phyloP scores from a whole-genome alignment of 345 rosid species.

The Camelina sativa region DNA sequence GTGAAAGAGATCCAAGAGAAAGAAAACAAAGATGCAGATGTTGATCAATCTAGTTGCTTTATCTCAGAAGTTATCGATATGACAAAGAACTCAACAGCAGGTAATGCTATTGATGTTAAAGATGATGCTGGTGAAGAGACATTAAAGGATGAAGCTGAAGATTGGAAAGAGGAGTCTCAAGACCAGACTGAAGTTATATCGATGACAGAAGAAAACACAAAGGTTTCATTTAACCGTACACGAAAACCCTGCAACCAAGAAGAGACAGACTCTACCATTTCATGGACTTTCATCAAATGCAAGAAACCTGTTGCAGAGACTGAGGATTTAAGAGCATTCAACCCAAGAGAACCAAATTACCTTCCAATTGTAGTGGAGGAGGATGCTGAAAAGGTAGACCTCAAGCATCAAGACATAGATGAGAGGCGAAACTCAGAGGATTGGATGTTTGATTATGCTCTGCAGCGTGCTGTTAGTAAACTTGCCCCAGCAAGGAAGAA shows the following conservation, averaged over 20 bases:
- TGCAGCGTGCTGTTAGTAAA: conserved; percentile 72
- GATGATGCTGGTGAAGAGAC: conserved; percentile 34
- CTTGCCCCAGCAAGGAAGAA: conserved; percentile 79
- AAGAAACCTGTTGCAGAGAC: conserved; percentile 44
- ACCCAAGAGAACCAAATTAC: conserved; percentile 83
- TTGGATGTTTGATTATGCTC: conserved; percentile 94
- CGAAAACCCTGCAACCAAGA: conserved; percentile 46
- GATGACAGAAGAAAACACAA: conserved; percentile 16
- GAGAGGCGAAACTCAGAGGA: conserved; percentile 83
- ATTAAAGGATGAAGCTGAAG: conserved; percentile 19
- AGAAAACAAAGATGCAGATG: conserved; percentile 1
- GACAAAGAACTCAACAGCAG: conserved; percentile 24
- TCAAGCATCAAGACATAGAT: conserved; percentile 72
- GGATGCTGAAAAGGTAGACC: conserved; percentile 73
- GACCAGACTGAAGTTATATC: conserved; percentile 39
- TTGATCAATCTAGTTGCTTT: conserved; percentile 20
- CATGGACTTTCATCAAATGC: conserved; percentile 50
- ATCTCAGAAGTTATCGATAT: conserved; percentile 13
- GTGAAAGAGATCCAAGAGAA: conserved; percentile 25
- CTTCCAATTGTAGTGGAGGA: conserved; percentile 61
- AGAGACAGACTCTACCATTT: conserved; percentile 31
- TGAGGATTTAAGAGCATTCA: conserved; percentile 55
- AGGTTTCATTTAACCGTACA: conserved; percentile 26
- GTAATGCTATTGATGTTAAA: conserved; percentile 5
- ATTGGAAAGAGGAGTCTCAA: conserved; percentile 28